Base-by-base conservation (phyloP, 257 asterid genomes). In the Haberlea rhodopensis region DNA sequence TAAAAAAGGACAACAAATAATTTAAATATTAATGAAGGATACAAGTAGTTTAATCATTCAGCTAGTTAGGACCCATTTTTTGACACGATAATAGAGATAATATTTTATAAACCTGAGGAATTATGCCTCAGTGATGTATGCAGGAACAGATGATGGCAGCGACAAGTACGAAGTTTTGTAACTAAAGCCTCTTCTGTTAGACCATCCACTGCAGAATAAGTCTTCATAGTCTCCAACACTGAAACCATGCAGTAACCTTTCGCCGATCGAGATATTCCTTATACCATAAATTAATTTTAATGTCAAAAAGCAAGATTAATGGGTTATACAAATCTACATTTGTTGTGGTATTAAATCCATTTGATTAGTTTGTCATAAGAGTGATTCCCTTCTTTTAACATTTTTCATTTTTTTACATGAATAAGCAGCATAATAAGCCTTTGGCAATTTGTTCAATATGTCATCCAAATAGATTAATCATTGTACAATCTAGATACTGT, bases 171-270 rank as follows among this genome's bases (percentile, higher is more conserved):
- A 55, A 92, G 89, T 73, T 92, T 92, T 62, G 97, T 82, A 63
- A 92, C 99, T 68, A 89, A 54, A 62, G 99, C 95, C 78, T 92
- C 97, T 84, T 92, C 99, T 18, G 97, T 92, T 53, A 92, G 91
- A 66, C 94, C 85, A 76, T 92, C 99, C 80, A 87, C 97, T 18
- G 65, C 82, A 57, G 90, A 92, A 83, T 80, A 92, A 26, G 96
- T 92, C 80, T 92, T 92, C 96, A 87, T 92, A 46, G 99, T 85
- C 78, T 92, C 99, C 40, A 89, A 73, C 72, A 89, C 91, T 15
- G 87, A 80, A 71, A 82, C 66, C 79, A 89, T 75, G 84, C 94
- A 84, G 67, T 89, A 92, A 37, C 99, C 99, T 86, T 87, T 89
- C 11, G 96, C 95, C 51, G 99, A 89, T 24, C 84, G 94, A 72